These are phyloP conservation scores for Mitragyna speciosa DNA, from an alignment of 257 asterid genomes.

Conservation along the genomic window DNA sequence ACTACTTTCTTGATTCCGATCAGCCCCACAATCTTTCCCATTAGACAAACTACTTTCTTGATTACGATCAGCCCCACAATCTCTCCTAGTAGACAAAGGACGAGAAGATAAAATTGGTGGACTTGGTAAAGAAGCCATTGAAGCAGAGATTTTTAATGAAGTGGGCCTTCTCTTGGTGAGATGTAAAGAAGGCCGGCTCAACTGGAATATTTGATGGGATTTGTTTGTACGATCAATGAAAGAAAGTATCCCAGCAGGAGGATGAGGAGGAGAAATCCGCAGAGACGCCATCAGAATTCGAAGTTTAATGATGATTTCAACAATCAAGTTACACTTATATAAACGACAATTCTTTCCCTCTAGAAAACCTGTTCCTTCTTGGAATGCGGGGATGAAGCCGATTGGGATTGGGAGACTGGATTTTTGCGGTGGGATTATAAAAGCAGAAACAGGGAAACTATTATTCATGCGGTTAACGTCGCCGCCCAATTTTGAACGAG, in stretches of 20 bases:
- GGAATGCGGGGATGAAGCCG: too few relatives aligned
- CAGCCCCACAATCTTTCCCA: neutral
- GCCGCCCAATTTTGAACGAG: too few relatives aligned
- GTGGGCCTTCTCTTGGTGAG: neutral
- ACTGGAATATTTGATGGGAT: neutral
- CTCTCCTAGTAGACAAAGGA: neutral
- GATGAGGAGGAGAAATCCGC: neutral
- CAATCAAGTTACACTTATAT: too few relatives aligned
- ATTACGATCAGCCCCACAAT: neutral
- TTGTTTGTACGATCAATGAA: neutral
- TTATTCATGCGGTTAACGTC: too few relatives aligned
- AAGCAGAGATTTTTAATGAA: neutral
- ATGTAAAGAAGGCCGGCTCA: neutral
- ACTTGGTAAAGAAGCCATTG: neutral
- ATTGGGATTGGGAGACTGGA: too few relatives aligned
- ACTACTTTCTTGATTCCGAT: neutral
- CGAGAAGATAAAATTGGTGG: neutral
- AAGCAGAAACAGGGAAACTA: too few relatives aligned
- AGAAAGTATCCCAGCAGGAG: neutral
- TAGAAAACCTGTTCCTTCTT: too few relatives aligned
- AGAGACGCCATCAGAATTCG: conserved; percentile 2
- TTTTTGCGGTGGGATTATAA: too few relatives aligned
- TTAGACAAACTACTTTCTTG: neutral
- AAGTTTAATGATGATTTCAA: too few relatives aligned
- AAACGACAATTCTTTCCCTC: too few relatives aligned